Base-by-base conservation (phyloP, 2,329 filamentous ascomycete genomes). In the Colletotrichum spinosum region DNA sequence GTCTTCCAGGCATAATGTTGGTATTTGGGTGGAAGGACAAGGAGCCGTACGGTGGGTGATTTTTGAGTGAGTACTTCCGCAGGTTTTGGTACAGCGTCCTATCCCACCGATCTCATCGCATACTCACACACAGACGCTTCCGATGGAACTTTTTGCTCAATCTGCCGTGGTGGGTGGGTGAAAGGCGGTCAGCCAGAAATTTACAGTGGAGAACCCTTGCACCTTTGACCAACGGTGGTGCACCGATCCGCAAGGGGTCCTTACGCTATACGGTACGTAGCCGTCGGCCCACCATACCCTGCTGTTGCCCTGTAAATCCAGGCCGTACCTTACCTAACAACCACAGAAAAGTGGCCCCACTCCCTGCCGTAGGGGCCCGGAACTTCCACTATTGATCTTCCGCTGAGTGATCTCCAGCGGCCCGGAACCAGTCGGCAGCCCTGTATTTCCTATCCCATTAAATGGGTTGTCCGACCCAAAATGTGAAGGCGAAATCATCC, bases 1-100 rank as follows among this genome's bases (percentile, higher is more conserved):
- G 86, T 69, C 86, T 82, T 74, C 86, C 86, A 17, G 84, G 82
- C 86, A 88, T 88, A 44, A 60, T 77, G 67, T 34, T 17, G 34
- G 53, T 25, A 25, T 25, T 17, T 46, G 41, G n/a, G 17, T 50
- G 45, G 41, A 10, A 33, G 11, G 38, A n/a, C 8, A 33, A n/a
- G 25, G 33, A 6, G 34, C 8, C 13, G 38, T 17, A 25, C 13
- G 51, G 33, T 33, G 45, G 41, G 8, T 54, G 41, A 6, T n/a
- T 42, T 25, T 44, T 44, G 51, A 46, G 25, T 17, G 46, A 25
- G 25, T 25, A 25, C 25, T 25, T 25, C 4, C 25, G 25, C 4
- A 25, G 25, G 25, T 25, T 4, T 35, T 59, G 34, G 13, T 13
- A 50, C 25, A 9, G 10, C 38, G 41, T 9, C 49, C 10, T 33